phyloP scores from a whole-genome alignment of 2,329 filamentous ascomycete species.

The Fusarium clavum region DNA sequence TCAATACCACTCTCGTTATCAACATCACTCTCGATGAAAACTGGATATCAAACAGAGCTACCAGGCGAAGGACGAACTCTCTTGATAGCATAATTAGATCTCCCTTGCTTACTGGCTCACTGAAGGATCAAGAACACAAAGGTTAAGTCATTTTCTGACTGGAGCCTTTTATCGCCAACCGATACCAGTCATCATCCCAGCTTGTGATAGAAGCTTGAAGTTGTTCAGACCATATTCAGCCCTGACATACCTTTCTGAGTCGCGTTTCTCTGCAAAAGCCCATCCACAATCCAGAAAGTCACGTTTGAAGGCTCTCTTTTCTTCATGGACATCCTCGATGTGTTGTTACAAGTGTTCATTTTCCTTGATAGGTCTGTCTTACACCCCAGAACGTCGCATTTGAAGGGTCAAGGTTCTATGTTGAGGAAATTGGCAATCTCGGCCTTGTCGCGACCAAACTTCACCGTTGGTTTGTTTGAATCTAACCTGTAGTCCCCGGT shows the following conservation, averaged over 20 bases:
- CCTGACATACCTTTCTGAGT: neutral
- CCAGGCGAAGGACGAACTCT: neutral
- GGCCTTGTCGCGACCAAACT: neutral
- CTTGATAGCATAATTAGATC: neutral
- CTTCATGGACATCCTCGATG: neutral
- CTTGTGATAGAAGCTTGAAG: neutral
- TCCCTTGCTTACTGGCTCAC: neutral
- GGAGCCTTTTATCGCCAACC: neutral
- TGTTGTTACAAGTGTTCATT: neutral
- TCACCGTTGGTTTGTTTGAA: neutral
- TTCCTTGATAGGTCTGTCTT: neutral
- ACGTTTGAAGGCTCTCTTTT: neutral
- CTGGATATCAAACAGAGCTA: neutral
- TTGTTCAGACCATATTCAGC: too few species aligned
- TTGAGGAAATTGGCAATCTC: neutral
- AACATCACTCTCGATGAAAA: neutral
- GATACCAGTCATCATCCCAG: neutral
- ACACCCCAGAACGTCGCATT: neutral
- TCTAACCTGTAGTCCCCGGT: neutral
- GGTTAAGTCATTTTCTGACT: neutral
- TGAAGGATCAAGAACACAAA: neutral
- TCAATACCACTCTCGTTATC: neutral
- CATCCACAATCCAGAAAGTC: rapidly evolving
- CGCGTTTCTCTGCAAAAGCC: neutral
- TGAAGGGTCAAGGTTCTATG: neutral